phyloP scores from a whole-genome alignment of 2,329 filamentous ascomycete species.

The Diplodia seriata region DNA sequence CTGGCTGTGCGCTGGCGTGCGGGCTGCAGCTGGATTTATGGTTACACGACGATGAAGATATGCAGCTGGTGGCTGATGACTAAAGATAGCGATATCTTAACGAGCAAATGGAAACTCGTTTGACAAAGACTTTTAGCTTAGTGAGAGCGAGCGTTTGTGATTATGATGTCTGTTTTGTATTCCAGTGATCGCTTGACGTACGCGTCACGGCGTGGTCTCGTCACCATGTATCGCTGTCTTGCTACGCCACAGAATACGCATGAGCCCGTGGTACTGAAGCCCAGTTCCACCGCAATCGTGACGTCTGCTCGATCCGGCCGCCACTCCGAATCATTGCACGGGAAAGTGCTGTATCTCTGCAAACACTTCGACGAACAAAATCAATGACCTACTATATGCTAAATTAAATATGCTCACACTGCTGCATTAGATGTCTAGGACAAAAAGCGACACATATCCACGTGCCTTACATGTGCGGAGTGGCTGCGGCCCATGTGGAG shows the following conservation, averaged over 20 bases:
- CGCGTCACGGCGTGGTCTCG: no score
- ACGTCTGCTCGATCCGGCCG: not conserved
- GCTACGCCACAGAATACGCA: not conserved
- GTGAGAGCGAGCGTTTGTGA: not conserved
- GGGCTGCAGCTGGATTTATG: not conserved
- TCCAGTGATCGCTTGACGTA: not conserved
- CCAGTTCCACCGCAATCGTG: not conserved
- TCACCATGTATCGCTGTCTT: not conserved
- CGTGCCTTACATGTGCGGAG: no score
- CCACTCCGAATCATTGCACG: not conserved
- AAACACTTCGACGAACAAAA: not conserved
- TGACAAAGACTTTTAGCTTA: not conserved
- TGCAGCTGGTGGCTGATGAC: not conserved
- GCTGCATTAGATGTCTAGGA: no score
- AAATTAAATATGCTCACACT: no score
- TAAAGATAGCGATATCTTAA: not conserved
- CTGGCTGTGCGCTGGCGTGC: not conserved
- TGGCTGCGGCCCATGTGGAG: no score
- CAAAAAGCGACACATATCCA: no score
- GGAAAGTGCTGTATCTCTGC: not conserved
- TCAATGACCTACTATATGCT: no score
- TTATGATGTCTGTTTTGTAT: not conserved
- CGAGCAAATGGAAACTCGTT: not conserved
- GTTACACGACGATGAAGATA: not conserved
- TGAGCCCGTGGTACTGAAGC: not conserved